Evolutionary conservation across 345 rosid genomes (phyloP).

Genomic region (Ailanthus altissimus): DNA sequence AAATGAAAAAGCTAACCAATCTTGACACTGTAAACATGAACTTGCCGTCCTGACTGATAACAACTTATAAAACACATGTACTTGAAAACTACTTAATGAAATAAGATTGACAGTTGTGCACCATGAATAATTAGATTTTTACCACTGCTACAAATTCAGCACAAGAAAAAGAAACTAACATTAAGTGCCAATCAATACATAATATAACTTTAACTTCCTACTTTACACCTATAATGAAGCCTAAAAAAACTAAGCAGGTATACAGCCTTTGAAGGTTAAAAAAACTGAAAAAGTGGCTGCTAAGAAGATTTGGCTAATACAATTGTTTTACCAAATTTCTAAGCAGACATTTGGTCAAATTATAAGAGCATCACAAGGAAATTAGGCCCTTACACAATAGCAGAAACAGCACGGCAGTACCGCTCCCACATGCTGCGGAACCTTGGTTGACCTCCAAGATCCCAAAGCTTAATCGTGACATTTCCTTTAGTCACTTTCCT

Average conservation of each 20-base stretch:
- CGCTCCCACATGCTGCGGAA: conserved; percentile 98
- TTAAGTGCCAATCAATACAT: not conserved
- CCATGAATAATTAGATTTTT: not conserved
- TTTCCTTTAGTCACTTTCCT: conserved; percentile 96
- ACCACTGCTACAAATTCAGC: not conserved
- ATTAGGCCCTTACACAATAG: conserved; percentile 63
- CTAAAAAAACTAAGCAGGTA: not conserved
- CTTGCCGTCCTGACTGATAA: not conserved
- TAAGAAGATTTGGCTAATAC: not conserved
- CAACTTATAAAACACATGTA: not conserved
- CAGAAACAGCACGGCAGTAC: conserved; percentile 87
- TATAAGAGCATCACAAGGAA: conserved; percentile 3
- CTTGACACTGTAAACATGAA: not conserved
- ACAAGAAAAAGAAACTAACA: not conserved
- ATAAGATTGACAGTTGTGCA: not conserved
- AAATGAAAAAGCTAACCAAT: not conserved
- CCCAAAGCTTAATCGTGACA: conserved; percentile 94
- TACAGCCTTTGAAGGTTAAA: not conserved
- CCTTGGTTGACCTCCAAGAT: conserved; percentile 95
- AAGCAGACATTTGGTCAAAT: not conserved
- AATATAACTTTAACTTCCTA: not conserved
- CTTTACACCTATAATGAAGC: not conserved
- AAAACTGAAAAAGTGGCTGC: not conserved
- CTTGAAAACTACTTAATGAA: not conserved
- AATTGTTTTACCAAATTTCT: not conserved